Conservation (phyloP, 352 stramenopile species). For the Pythium aphanidermatum region DNA sequence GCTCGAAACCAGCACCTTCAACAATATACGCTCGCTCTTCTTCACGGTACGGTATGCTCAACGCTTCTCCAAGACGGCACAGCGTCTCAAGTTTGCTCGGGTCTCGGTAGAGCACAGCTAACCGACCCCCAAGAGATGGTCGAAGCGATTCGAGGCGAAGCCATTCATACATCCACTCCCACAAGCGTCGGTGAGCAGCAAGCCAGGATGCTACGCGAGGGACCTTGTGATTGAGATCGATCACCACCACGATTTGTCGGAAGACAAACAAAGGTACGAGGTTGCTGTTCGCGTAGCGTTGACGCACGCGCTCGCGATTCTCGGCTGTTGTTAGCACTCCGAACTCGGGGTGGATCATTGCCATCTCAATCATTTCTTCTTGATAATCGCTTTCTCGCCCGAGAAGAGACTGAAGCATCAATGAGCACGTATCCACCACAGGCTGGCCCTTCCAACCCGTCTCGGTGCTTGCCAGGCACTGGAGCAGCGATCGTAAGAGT, state of each 20-base stretch:
- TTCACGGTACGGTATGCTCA: slow-evolving; percentile 57
- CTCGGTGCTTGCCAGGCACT: slow-evolving; percentile 76
- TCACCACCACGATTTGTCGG: slow-evolving; percentile 59
- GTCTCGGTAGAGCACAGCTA: slow-evolving; percentile 58
- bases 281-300: slow-evolving; percentile 58
- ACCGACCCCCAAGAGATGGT: slow-evolving; percentile 61
- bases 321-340: slow-evolving; percentile 61
- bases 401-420: slow-evolving; percentile 58
- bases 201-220: slow-evolving; percentile 52
- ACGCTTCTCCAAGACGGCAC: slow-evolving; percentile 48
- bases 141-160: slow-evolving; percentile 81
- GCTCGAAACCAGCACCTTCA: slow-evolving; percentile 78
- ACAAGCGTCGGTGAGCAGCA: slow-evolving; percentile 38
- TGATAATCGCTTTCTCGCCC: slow-evolving; percentile 54
- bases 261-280: slow-evolving; percentile 77
- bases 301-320: slow-evolving; percentile 56
- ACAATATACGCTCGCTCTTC: slow-evolving; percentile 88
- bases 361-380: slow-evolving; percentile 59
- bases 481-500: slow-evolving; percentile 60
- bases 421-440: slow-evolving; percentile 69
- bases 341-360: slow-evolving; percentile 56
- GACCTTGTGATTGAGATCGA: slow-evolving; percentile 69
- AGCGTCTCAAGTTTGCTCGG: slow-evolving; percentile 71
- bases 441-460: slow-evolving; percentile 84
- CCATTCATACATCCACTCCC: slow-evolving; percentile 87